Evolutionary conservation across 345 rosid species (phyloP), one percentile per base, ranked within the genome.

Genomic region (Gossypium stocksii): DNA sequence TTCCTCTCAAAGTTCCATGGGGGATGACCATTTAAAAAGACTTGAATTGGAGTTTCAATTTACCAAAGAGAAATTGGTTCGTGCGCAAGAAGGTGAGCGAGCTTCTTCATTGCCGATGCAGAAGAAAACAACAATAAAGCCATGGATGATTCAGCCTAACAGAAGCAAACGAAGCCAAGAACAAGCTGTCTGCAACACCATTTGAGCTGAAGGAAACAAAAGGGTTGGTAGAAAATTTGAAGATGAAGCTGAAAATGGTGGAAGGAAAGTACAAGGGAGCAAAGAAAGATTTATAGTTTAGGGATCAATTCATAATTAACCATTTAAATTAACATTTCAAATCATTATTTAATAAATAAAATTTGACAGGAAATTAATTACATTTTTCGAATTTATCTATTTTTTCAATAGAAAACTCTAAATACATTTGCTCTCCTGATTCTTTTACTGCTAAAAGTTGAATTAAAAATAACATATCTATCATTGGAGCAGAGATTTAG

Each of bases 261-360:
- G 5, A 29, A 29, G 5, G 38, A 29, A 29, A 29, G 38, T 4
- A 29, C 38, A 29, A 29, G 38, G 38, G 3, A 29, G 6, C 38
- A 29, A 29, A 29, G 38, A 29, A 29, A 29, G 5, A 29, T 29
- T 4, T 29, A 29, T 29, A 3, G 34, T 29, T 3, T 29, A 29
- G 34, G 97, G 97, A 29, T 29, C 5, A 29, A 29, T 29, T 29
- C 6, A 29, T 29, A 29, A 29, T 29, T 29, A 29, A 29, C 0
- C 0, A 29, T 29, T 4, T 29, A 29, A 29, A 29, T 27, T 27
- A 27, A 27, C 0, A 3, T 2, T 27, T 27, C 1, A 23, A 1
- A 23, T 23, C 25, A 23, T 23, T 23, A 23, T 23, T 23, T 27
- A 27, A 27, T 27, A 27, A 27, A 27, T 27, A 27, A 27, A 27